A percentile compares a stretch with the other conserved stretches of the same genome.
These are phyloP conservation scores for Pseudogymnoascus sp. DNA, from an alignment of 2,329 filamentous ascomycete species.

Conservation along the genomic window DNA sequence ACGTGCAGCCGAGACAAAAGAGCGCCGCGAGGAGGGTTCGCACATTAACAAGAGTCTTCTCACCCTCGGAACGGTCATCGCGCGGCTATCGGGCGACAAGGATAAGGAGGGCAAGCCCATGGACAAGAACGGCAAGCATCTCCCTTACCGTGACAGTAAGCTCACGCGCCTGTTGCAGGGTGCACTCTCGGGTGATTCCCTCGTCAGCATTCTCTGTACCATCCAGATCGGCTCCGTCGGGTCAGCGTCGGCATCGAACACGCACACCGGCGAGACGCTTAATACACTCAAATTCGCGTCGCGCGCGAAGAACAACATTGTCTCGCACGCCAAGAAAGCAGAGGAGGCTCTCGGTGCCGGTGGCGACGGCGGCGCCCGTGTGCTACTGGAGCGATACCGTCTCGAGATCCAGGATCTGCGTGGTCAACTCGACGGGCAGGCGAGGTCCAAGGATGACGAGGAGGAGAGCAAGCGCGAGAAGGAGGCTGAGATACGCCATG, in stretches of 20 bases:
- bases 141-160: conserved; percentile 96
- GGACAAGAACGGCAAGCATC: conserved; percentile 82
- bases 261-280: conserved; percentile 77
- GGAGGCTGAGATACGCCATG: conserved; percentile 77
- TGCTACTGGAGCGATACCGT: conserved; percentile 84
- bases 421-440: conserved; percentile 73
- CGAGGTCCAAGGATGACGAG: conserved; percentile 58
- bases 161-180: conserved; percentile 87
- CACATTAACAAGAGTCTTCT: conserved; percentile 98
- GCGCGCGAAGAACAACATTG: conserved; percentile 93
- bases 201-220: conserved; percentile 96
- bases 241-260: conserved; percentile 60
- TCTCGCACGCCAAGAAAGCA: conserved; percentile 91
- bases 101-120: conserved; percentile 65
- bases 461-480: conserved; percentile 66
- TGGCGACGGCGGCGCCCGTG: conserved; percentile 77
- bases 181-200: conserved; percentile 82
- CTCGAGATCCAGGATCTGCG: conserved; percentile 83
- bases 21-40: conserved; percentile 85
- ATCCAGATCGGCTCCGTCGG: conserved; percentile 79
- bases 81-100: conserved; percentile 80
- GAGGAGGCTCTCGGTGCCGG: conserved; percentile 76
- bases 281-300: conserved; percentile 97
- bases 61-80: conserved; percentile 91
- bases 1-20: conserved; percentile 89